Conservation (phyloP, 352 stramenopile species). For the Globisporangium spinosum region DNA sequence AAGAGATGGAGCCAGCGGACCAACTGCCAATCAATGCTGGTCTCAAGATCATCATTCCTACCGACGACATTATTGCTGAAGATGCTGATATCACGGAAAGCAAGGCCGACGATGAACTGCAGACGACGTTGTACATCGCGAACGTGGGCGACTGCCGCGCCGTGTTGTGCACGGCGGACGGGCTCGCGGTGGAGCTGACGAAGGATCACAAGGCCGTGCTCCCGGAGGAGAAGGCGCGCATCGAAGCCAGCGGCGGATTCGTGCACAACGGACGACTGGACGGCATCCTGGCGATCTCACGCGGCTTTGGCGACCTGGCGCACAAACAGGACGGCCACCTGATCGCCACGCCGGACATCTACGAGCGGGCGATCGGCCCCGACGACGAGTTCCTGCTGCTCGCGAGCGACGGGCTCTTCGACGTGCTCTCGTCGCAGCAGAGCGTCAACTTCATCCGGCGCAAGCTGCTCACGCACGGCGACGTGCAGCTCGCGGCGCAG, state of each 20-base stretch:
- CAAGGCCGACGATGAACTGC: conserved; percentile 25
- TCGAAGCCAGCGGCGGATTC: conserved; percentile 79
- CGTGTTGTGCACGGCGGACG: conserved; percentile 76
- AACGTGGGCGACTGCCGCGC: conserved; percentile 90
- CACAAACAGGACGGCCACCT: conserved; percentile 89
- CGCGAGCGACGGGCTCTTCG: conserved; percentile 90
- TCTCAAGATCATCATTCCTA: not conserved
- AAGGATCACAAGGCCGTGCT: conserved; percentile 87
- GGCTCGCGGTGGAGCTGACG: conserved; percentile 73
- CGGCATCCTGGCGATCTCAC: conserved; percentile 83
- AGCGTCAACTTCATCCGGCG: conserved; percentile 89
- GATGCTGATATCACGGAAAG: not conserved
- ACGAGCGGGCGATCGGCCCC: conserved; percentile 48
- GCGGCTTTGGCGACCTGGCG: conserved; percentile 86
- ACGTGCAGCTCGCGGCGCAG: conserved; percentile 87
- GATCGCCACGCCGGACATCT: conserved; percentile 79
- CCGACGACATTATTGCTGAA: not conserved
- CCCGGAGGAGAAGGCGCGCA: conserved; percentile 69
- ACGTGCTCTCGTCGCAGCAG: conserved; percentile 89
- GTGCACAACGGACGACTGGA: conserved; percentile 88
- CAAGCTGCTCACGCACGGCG: conserved; percentile 84
- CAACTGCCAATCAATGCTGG: not conserved
- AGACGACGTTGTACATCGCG: conserved; percentile 71
- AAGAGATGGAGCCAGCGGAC: not conserved
- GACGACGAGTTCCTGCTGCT: conserved; percentile 90